Evolutionary conservation across 345 rosid genomes (phyloP), one percentile per base, ranked within the genome.

Genomic region (Gossypium ekmanianum): DNA sequence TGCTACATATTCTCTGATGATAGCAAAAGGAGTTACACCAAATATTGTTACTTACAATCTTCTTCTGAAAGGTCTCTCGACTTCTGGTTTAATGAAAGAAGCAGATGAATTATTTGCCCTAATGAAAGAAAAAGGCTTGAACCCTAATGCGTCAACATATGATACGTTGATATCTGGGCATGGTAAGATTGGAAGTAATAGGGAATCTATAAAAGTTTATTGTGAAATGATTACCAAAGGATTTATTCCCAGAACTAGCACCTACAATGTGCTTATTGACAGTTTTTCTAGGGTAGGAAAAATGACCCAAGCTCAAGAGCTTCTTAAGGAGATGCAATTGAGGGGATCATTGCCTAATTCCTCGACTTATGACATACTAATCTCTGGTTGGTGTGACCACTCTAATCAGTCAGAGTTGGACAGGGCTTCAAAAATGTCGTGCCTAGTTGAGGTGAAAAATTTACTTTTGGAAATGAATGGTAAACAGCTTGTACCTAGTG

Each of bases 161-260:
- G 88, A 88, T 79, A 84, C 88, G 67, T 80, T 92, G 76, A 80
- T 92, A 61, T 85, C 82, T 73, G 91, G 94, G 74, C 86, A 89
- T 79, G 90, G 84, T 59, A 94, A 84, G 87, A 79, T 85, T 63
- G 97, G 95, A 74, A 89, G 89, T 66, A 86, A 80, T 81, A 90
- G 81, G 81, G 92, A 86, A 81, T 81, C 87, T 51, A 79, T 91
- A 77, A 86, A 62, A 73, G 48, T 87, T 47, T 92, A 91, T 51
- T 92, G 91, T 81, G 88, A 92, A 80, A 92, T 92, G 98, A 85
- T 92, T 58, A 64, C 85, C 11, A 83, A 87, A 82, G 91, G 97
- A 72, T 87, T 88, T 75, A 83, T 92, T 65, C 98, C 94, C 1
- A 85, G 82, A 84, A 87, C 88, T 68, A 68, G 94, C 83, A 91